phyloP scores from a whole-genome alignment of 345 rosid genomes.

The Boechera retrofracta region DNA sequence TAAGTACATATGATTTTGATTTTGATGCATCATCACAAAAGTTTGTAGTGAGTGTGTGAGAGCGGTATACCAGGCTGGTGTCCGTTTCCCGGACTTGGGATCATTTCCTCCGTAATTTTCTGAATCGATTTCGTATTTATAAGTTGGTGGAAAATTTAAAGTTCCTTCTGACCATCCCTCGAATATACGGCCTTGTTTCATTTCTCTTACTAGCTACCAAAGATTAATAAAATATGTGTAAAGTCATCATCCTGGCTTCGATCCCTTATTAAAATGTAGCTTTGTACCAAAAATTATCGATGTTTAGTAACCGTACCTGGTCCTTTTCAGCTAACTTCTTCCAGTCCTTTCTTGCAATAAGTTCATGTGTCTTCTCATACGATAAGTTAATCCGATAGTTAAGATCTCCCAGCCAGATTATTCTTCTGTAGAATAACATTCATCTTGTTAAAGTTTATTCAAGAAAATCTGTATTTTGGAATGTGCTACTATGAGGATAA shows the following conservation, averaged over 20 bases:
- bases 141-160: slow-evolving; percentile 81
- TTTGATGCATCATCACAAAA: background rate
- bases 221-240: background rate
- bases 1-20: background rate
- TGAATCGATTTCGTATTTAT: slow-evolving; percentile 80
- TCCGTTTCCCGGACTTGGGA: slow-evolving; percentile 74
- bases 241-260: background rate
- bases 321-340: slow-evolving; percentile 68
- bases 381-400: slow-evolving; percentile 85
- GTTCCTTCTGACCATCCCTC: slow-evolving; percentile 93
- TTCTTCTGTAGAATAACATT: slow-evolving; percentile 56
- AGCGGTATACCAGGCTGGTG: slow-evolving; percentile 69
- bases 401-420: slow-evolving; percentile 91
- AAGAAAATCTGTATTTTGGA: background rate
- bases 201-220: slow-evolving; percentile 70
- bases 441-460: background rate
- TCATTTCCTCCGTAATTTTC: slow-evolving; percentile 70
- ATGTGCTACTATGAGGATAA: background rate
- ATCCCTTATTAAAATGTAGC: background rate
- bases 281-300: background rate
- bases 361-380: slow-evolving; percentile 67
- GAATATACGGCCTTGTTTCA: slow-evolving; percentile 72
- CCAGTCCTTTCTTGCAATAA: slow-evolving; percentile 70
- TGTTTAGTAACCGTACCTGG: slow-evolving; percentile 57
- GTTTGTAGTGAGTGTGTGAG: background rate